Base-by-base conservation (phyloP, 495 filamentous ascomycete species). In the Penicillium manginii region DNA sequence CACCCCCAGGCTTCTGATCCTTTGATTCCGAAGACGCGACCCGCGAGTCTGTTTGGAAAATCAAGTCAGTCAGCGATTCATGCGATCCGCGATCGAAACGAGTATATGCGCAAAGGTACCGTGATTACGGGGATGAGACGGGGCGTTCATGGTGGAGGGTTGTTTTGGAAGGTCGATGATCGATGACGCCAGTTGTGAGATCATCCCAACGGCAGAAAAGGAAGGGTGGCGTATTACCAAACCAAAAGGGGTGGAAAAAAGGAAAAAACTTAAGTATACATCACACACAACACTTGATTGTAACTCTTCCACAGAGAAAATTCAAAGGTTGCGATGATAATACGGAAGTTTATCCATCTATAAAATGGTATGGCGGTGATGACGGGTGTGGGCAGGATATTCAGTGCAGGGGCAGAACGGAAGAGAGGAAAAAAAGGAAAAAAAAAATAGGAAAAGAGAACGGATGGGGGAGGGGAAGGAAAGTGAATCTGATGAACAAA, bases 171-270 rank as follows among this genome's bases (percentile, higher is more conserved):
- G 26, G 26, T 29, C 26, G 26, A 65, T 15, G 57, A 65, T 71
- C 73, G 68, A 75, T 78, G 74, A 75, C 73, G 73, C 68, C 69
- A 75, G 67, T 37, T 68, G 69, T 78, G 77, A 80, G 75, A 72
- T 80, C 77, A 80, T 80, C 69, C 63, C 68, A 72, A 71, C 68
- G 69, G 70, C 63, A 64, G 60, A 73, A 66, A 61, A 54, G 58
- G 42, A 57, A 29, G 26, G 48, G 73, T 75, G 74, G 72, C 71
- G 72, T 66, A 72, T 67, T 62, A 73, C 70, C 71, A 68, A 66
- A 49, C 66, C 66, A 67, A 63, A 73, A 64, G 17, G 17, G 17
- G 40, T 19, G n/a, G 17, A 43, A 43, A 40, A 40, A n/a, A n/a
- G n/a, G 14, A 15, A 40, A 42, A 31, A 17, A 39, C 23, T 43